Evolutionary conservation across 2,329 filamentous ascomycete species (phyloP).

Genomic region (Pseudocercospora fuligena): DNA sequence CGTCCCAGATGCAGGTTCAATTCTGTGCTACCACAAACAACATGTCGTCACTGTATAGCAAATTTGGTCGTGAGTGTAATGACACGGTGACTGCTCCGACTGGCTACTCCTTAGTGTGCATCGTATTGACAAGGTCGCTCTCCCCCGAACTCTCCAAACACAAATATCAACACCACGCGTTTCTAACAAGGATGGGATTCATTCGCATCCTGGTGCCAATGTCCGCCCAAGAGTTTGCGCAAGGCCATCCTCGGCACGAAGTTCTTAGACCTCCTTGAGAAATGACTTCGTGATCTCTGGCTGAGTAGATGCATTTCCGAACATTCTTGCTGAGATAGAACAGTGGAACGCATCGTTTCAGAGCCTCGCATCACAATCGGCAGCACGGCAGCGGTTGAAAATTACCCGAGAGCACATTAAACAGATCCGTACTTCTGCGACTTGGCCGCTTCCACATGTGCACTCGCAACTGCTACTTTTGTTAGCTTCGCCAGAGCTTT

Average conservation of each 20-base stretch:
- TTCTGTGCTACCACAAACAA: neutral
- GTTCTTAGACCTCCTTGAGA: neutral
- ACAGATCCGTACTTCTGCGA: neutral
- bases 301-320: neutral
- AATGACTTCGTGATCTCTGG: neutral
- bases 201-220: neutral
- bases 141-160: neutral
- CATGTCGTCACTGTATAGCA: neutral
- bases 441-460: neutral
- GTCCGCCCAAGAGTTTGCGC: neutral
- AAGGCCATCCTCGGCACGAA: neutral
- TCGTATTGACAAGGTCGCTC: neutral
- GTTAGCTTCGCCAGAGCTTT: neutral
- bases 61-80: neutral
- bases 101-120: neutral
- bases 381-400: constrained; percentile 7
- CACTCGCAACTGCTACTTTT: neutral
- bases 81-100: neutral
- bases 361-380: neutral
- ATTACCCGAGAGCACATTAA: neutral
- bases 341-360: constrained; percentile 7
- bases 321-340: neutral
- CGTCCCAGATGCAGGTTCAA: neutral
- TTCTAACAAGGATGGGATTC: neutral
- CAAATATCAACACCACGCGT: neutral